A percentile compares a stretch with the other conserved stretches of the same genome.
phyloP scores from a whole-genome alignment of 2,329 filamentous ascomycete species.

The Ceratocystis ficicola region DNA sequence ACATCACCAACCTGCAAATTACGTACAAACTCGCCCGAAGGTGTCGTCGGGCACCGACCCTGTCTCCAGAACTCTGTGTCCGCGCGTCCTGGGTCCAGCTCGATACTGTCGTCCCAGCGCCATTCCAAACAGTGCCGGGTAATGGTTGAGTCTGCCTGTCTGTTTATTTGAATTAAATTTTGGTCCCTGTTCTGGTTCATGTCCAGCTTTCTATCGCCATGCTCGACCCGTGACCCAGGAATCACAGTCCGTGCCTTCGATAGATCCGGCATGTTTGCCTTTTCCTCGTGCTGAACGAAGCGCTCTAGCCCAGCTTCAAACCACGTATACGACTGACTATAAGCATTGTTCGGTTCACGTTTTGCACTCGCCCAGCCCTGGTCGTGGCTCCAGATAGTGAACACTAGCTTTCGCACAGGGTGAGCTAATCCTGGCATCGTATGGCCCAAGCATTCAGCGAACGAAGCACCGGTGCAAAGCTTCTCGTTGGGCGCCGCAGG shows the following conservation, averaged over 20 bases:
- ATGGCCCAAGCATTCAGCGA: neutral
- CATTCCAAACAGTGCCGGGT: constrained; percentile 41
- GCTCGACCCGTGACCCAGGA: constrained; percentile 26
- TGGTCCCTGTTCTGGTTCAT: constrained; percentile 31
- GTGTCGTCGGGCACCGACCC: constrained; percentile 42
- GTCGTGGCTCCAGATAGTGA: constrained; percentile 44
- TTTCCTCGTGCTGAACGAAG: constrained; percentile 32
- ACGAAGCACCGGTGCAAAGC: neutral
- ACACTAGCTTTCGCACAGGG: constrained; percentile 50
- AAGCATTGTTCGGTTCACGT: constrained; percentile 5
- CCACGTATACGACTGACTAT: constrained; percentile 43
- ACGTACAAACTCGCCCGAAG: constrained; percentile 44
- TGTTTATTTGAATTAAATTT: constrained; percentile 40
- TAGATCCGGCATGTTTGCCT: constrained; percentile 19
- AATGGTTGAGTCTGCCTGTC: constrained; percentile 28
- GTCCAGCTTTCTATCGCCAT: constrained; percentile 28
- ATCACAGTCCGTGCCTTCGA: constrained; percentile 32
- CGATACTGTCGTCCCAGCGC: constrained; percentile 39
- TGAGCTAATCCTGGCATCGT: constrained; percentile 33
- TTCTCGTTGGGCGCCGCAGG: constrained; percentile 1
- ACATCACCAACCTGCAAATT: constrained; percentile 47
- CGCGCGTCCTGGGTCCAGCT: constrained; percentile 34
- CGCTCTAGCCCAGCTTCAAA: constrained; percentile 51
- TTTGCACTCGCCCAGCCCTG: constrained; percentile 42
- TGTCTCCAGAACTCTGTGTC: constrained; percentile 29